Percentiles rank a stretch among this genome's conserved stretches.
Evolutionary conservation across 2,329 filamentous ascomycete species (phyloP).

Genomic region (Fusarium torreyae): DNA sequence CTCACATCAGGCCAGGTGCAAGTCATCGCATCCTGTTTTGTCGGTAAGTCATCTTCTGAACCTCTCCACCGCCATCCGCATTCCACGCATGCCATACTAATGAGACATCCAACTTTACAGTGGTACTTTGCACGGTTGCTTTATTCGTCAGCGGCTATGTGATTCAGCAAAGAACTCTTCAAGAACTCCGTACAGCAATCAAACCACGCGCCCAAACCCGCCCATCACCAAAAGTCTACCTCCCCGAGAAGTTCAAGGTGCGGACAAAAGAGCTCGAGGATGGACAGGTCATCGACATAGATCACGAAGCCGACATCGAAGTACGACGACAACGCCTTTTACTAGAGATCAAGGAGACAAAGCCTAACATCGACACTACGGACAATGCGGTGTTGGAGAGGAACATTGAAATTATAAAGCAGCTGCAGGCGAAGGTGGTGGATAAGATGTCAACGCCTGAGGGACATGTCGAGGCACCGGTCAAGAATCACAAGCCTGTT

Average conservation of each 20-base stretch:
- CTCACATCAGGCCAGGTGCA: slow-evolving; percentile 81
- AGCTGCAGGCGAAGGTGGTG: slow-evolving; percentile 52
- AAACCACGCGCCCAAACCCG: slow-evolving; percentile 59
- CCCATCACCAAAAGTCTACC: slow-evolving; percentile 63
- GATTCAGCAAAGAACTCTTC: slow-evolving; percentile 88
- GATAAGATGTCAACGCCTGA: slow-evolving; percentile 54
- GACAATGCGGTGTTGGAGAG: slow-evolving; percentile 37
- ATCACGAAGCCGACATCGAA: slow-evolving; percentile 54
- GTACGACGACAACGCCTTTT: slow-evolving; percentile 48
- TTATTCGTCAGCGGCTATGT: slow-evolving; percentile 91
- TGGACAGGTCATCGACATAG: slow-evolving; percentile 60
- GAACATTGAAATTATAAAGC: slow-evolving; percentile 54
- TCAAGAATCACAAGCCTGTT: slow-evolving; percentile 63
- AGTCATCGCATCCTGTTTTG: slow-evolving; percentile 72
- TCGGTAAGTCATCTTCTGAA: slow-evolving; percentile 66
- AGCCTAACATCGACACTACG: slow-evolving; percentile 45
- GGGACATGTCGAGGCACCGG: slow-evolving; percentile 55
- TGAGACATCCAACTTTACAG: slow-evolving; percentile 55
- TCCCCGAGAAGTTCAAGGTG: slow-evolving; percentile 66
- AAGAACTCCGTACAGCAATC: slow-evolving; percentile 82
- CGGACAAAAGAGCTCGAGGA: slow-evolving; percentile 64
- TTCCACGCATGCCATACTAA: slow-evolving; percentile 36
- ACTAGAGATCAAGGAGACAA: slow-evolving; percentile 56
- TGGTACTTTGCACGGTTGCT: slow-evolving; percentile 83
- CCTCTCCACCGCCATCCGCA: slow-evolving; percentile 31